Percentiles rank a stretch among this genome's conserved stretches.
These are phyloP conservation scores for Oryza rufipogon DNA, from an alignment of 176 grass and related monocot genomes.

Conservation along the genomic window DNA sequence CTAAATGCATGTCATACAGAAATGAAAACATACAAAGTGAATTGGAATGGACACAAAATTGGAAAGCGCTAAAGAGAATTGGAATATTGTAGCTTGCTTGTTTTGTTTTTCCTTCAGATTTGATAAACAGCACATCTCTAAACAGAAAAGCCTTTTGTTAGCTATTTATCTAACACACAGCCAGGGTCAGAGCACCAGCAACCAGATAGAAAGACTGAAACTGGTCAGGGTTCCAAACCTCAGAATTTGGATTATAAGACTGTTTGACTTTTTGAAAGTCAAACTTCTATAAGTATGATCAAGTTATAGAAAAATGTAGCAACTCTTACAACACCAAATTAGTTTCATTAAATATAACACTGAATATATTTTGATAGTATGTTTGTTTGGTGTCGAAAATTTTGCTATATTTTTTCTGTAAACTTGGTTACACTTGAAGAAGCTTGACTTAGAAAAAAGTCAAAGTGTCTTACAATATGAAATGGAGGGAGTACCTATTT, in stretches of 20 bases:
- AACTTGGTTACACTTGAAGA: no score
- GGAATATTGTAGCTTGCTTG: background rate
- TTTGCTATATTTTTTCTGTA: no score
- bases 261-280: no score
- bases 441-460: no score
- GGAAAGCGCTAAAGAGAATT: background rate
- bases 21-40: slow-evolving; percentile 15
- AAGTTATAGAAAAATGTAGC: no score
- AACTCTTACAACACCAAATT: no score
- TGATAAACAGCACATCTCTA: slow-evolving; percentile 25
- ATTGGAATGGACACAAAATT: background rate
- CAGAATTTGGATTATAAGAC: background rate
- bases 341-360: no score
- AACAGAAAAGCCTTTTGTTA: background rate
- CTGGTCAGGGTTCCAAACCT: background rate
- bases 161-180: background rate
- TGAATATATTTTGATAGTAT: no score
- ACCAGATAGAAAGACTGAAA: background rate
- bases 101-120: slow-evolving; percentile 15
- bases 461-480: no score
- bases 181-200: background rate
- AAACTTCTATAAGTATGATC: no score
- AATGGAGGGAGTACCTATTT: background rate
- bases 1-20: background rate
- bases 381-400: no score